Base-by-base conservation (phyloP, 179 eudicot species). In the Drosera spatulata region DNA sequence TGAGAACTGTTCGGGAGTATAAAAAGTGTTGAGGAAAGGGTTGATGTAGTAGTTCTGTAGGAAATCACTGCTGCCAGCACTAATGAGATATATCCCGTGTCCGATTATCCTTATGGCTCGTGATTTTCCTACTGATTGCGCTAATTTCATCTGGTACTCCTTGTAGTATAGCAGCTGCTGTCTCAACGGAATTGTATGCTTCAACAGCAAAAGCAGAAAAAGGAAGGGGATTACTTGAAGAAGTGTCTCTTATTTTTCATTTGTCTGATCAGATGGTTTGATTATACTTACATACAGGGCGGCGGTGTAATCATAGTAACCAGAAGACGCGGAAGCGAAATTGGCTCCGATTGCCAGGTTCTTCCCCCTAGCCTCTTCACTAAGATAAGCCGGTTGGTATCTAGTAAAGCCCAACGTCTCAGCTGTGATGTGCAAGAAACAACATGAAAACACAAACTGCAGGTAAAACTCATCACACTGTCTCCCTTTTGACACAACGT, bases 21-120 rank as follows among this genome's bases (percentile, higher is more conserved):
- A 86, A 48, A 73, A 50, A 59, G 79, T 66, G 81, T 79, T 80
- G 11, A 93, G 81, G 51, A 83, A 73, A 65, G 99, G 99, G 59
- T 89, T 83, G 60, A 93, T 79, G 67, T 86, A 89, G 53, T 86
- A 93, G 75, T 89, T 89, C 59, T 93, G 97, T 37, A 89, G 76
- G 82, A 88, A 93, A 67, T 93, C 99, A 71, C 99, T 89, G 64
- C 85, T 86, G 50, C 99, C 99, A 55, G 84, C 71, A 67, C 97
- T 86, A 22, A 93, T 7, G 11, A 93, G 53, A 70, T 93, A 77
- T 11, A 93, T 44, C 48, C 84, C 82, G 33, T 22, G 33, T 22
- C 33, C 33, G 33, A 22, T 22, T 22, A 22, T 22, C 33, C 33
- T 22, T 22, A 22, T 22, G 33, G 33, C 33, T 22, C 33, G 33